Percentiles rank a stretch among this genome's conserved stretches.
Conservation (phyloP, 208 protist species). For the Trypanosoma rangeli region DNA sequence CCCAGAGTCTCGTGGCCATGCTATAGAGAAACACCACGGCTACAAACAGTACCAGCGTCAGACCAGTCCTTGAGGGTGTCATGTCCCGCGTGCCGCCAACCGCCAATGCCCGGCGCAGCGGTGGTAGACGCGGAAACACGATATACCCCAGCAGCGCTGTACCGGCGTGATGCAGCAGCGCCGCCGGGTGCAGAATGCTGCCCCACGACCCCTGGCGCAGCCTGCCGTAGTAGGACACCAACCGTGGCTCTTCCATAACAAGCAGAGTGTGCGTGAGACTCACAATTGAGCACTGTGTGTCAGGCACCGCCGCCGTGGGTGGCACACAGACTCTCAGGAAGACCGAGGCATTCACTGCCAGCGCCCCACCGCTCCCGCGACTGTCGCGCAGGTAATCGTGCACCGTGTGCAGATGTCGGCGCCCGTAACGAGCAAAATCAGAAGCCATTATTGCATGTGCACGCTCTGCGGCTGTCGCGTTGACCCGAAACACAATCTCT, state of each 20-base stretch:
- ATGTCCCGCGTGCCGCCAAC: neutral
- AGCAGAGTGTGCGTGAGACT: slow-evolving; percentile 72
- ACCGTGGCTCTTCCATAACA: slow-evolving; percentile 62
- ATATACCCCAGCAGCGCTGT: slow-evolving; percentile 24
- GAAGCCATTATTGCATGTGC: slow-evolving; percentile 68
- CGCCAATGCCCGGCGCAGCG: neutral
- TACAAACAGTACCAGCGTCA: slow-evolving; percentile 46
- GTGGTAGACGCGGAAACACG: slow-evolving; percentile 13
- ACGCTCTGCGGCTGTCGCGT: slow-evolving; percentile 38
- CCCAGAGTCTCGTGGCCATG: slow-evolving; percentile 34
- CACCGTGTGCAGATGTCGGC: slow-evolving; percentile 31
- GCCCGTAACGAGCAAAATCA: slow-evolving; percentile 63
- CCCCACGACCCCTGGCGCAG: slow-evolving; percentile 9
- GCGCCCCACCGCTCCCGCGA: slow-evolving; percentile 28
- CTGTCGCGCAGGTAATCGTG: slow-evolving; percentile 60
- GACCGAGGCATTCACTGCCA: slow-evolving; percentile 77
- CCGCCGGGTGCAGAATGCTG: slow-evolving; percentile 1
- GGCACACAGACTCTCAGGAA: slow-evolving; percentile 70
- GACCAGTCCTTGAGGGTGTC: slow-evolving; percentile 31
- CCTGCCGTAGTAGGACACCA: slow-evolving; percentile 6
- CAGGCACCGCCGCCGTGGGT: slow-evolving; percentile 1
- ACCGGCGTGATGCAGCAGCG: slow-evolving; percentile 24
- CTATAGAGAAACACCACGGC: slow-evolving; percentile 36
- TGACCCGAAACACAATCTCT: slow-evolving; percentile 45
- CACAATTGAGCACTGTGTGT: slow-evolving; percentile 58